Conservation (phyloP, 768 basidiomycete species). For the Phanerochaete sordida region DNA sequence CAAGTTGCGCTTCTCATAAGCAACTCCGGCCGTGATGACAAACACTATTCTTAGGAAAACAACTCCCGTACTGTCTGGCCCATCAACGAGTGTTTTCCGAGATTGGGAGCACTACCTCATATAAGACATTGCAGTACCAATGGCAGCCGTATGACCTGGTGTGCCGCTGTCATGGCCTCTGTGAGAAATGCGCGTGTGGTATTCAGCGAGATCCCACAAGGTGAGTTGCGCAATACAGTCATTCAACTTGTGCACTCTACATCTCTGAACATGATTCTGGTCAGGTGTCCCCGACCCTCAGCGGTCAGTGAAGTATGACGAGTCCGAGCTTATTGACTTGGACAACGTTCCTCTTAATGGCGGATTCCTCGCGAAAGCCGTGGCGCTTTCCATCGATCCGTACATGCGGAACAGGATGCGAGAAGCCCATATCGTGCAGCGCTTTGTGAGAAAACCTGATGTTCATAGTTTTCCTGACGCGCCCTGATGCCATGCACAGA, state of each 20-base stretch:
- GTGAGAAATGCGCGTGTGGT: constrained; percentile 24
- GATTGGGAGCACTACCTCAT: not conserved
- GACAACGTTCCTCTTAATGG: constrained; percentile 13
- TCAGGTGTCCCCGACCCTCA: constrained; percentile 14
- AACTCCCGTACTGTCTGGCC: too few species aligned
- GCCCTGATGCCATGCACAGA: not conserved
- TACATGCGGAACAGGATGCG: constrained; percentile 13
- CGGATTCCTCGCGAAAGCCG: constrained; percentile 13
- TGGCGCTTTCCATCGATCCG: constrained; percentile 15
- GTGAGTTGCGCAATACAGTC: constrained; percentile 12
- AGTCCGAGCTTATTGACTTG: constrained; percentile 11
- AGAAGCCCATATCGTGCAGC: not conserved
- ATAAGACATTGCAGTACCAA: not conserved
- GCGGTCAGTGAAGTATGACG: constrained; percentile 5
- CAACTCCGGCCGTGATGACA: too few species aligned
- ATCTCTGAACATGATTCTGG: not conserved
- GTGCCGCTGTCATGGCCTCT: constrained; percentile 19
- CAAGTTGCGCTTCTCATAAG: too few species aligned
- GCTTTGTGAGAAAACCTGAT: not conserved
- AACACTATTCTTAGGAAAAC: too few species aligned
- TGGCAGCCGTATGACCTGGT: too few species aligned
- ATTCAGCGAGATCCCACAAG: constrained; percentile 24
- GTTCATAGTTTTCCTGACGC: not conserved
- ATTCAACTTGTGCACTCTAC: not conserved
- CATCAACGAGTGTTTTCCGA: not conserved